Conservation (phyloP, 1,139 yeast species). For the Candida sp. region DNA sequence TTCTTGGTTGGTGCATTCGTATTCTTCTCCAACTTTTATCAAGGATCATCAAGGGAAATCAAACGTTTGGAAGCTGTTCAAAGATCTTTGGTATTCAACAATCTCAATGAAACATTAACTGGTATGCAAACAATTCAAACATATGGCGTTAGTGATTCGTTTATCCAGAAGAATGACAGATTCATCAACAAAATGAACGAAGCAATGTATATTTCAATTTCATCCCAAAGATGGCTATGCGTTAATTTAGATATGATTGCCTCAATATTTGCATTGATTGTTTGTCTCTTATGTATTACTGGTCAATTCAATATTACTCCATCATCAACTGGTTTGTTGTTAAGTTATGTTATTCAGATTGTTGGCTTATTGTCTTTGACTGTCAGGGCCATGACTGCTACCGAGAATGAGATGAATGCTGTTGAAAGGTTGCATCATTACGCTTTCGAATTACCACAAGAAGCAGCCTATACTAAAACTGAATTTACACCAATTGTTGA, state of each 20-base stretch:
- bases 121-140: conserved; percentile 45
- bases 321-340: conserved; percentile 41
- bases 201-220: conserved; percentile 39
- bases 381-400: conserved; percentile 42
- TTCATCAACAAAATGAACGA: conserved; percentile 40
- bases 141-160: conserved; percentile 27
- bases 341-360: conserved; percentile 42
- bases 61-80: conserved; percentile 44
- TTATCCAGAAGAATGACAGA: conserved; percentile 33
- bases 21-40: conserved; percentile 37
- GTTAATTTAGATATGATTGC: conserved; percentile 40
- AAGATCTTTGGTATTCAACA: conserved; percentile 44
- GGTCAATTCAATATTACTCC: conserved; percentile 38
- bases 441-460: conserved; percentile 60
- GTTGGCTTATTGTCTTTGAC: conserved; percentile 42
- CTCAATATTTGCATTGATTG: conserved; percentile 33
- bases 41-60: conserved; percentile 42
- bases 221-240: conserved; percentile 45
- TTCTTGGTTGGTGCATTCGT: conserved; percentile 28
- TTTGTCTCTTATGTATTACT: conserved; percentile 39
- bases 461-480: conserved; percentile 58
- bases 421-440: conserved; percentile 44
- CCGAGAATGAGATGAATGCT: conserved; percentile 47
- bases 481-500: conserved; percentile 68
- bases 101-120: conserved; percentile 42